Base-by-base conservation (phyloP, 371 early-diverging fungal species). In the Mucor velutinosus region DNA sequence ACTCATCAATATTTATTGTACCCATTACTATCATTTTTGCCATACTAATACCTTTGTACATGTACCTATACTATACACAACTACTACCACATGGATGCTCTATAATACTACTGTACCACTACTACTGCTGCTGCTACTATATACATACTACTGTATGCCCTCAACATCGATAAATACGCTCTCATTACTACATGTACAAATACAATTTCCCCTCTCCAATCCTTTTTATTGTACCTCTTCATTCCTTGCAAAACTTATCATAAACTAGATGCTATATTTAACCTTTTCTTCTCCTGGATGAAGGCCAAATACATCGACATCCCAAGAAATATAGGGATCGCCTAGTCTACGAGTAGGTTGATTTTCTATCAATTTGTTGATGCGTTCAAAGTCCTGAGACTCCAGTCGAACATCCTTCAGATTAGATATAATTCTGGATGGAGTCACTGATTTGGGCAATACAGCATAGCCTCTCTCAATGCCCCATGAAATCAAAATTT, bases 401-500 rank as follows among this genome's bases (percentile, higher is more conserved):
- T 57, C 17, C 1, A 76, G 21, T 19, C 64, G 56, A 45, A 68
- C 45, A 56, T 61, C 49, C 35, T 67, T 33, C 6, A 74, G 71
- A 64, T 84, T 84, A 55, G 71, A 71, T 17, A 71, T 56, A 43
- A 78, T 69, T 41, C 86, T 75, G 14, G 70, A 70, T 19, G 75
- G 62, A 19, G 71, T 78, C 2, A 76, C 77, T 23, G 82, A 80
- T 71, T 87, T 87, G 21, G 87, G 86, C 58, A 87, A 74, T 8
- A 82, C 87, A 6, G 58, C 32, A 29, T 68, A 71, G 2, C 83
- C 83, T 41, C 90, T 86, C 61, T 91, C 79, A 39, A 90, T 66
- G 15, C 80, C 85, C 93, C 94, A 95, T 15, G 88, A 82, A 29
- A 95, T 73, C 14, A 90, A 73, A 32, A 93, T 86, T 66, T 94